phyloP scores from a whole-genome alignment of 768 basidiomycete species.

The Amanita subjunquillea region DNA sequence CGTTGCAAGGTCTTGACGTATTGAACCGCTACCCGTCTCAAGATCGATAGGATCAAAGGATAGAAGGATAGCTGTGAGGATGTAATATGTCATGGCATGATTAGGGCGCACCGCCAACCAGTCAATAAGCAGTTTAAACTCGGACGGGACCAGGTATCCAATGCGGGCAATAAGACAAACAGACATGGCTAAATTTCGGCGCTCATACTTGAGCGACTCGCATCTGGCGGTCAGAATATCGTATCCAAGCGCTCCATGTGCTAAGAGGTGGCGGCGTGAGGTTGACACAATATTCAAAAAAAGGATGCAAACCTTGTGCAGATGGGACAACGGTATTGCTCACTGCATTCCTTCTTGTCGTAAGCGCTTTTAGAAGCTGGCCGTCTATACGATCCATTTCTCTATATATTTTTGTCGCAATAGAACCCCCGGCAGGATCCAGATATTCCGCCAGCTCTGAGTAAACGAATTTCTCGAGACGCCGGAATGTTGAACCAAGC shows the following conservation, averaged over 20 bases:
- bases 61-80: constrained; percentile 54
- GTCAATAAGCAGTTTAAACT: constrained; percentile 55
- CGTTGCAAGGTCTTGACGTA: constrained; percentile 37
- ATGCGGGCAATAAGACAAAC: constrained; percentile 54
- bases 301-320: constrained; percentile 37
- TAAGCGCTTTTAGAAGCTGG: constrained; percentile 42
- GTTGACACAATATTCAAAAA: not conserved
- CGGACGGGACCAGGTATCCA: constrained; percentile 47
- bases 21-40: constrained; percentile 27
- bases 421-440: constrained; percentile 23
- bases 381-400: constrained; percentile 53
- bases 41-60: constrained; percentile 62
- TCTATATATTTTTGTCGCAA: constrained; percentile 48
- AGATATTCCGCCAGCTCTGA: constrained; percentile 38
- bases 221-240: constrained; percentile 60
- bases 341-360: constrained; percentile 51
- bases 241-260: constrained; percentile 42
- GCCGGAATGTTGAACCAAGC: constrained; percentile 35
- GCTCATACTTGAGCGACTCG: constrained; percentile 66
- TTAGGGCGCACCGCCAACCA: constrained; percentile 62
- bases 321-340: constrained; percentile 47
- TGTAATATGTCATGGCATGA: constrained; percentile 59
- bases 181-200: constrained; percentile 54
- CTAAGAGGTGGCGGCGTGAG: constrained; percentile 15
- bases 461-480: constrained; percentile 44